Percentiles rank a stretch among this genome's conserved stretches.
Conservation (phyloP, 2,329 filamentous ascomycete genomes). For the Exophiala aquamarina region DNA sequence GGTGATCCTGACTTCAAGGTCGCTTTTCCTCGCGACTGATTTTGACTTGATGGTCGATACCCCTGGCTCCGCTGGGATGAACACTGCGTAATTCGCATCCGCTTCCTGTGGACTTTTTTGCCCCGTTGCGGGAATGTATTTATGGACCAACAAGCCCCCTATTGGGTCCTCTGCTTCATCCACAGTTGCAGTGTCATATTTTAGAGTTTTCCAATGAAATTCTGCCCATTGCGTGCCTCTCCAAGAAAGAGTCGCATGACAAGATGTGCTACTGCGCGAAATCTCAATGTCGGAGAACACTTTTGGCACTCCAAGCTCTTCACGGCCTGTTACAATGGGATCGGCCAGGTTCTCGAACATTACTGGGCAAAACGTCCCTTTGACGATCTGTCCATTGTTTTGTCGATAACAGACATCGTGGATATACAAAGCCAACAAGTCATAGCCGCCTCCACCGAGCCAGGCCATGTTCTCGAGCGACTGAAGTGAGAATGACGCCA, state of each 20-base stretch:
- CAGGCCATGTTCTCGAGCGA: constrained; percentile 55
- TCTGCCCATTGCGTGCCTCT: constrained; percentile 41
- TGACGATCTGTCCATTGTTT: constrained; percentile 47
- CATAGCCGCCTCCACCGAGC: constrained; percentile 61
- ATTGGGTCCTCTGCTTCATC: constrained; percentile 50
- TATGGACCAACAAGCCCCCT: constrained; percentile 58
- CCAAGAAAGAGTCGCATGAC: constrained; percentile 43
- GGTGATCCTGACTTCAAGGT: constrained; percentile 50
- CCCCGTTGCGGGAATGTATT: constrained; percentile 44
- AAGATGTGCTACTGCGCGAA: constrained; percentile 36
- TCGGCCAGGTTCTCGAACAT: constrained; percentile 61
- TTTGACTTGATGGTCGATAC: neutral
- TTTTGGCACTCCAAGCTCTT: constrained; percentile 64
- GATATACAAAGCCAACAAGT: constrained; percentile 60
- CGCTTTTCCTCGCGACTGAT: constrained; percentile 37
- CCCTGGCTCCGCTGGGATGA: constrained; percentile 32
- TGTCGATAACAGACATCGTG: constrained; percentile 61
- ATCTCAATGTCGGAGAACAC: constrained; percentile 54
- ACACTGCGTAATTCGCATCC: constrained; percentile 51
- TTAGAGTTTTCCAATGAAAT: constrained; percentile 38
- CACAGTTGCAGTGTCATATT: constrained; percentile 17
- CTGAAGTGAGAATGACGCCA: constrained; percentile 43
- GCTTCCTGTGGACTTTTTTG: neutral
- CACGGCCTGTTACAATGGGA: constrained; percentile 59
- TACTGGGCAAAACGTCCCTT: constrained; percentile 56